Evolutionary conservation across 192 early-diverging fungal species (phyloP).

Genomic region (Coemansia sp.): DNA sequence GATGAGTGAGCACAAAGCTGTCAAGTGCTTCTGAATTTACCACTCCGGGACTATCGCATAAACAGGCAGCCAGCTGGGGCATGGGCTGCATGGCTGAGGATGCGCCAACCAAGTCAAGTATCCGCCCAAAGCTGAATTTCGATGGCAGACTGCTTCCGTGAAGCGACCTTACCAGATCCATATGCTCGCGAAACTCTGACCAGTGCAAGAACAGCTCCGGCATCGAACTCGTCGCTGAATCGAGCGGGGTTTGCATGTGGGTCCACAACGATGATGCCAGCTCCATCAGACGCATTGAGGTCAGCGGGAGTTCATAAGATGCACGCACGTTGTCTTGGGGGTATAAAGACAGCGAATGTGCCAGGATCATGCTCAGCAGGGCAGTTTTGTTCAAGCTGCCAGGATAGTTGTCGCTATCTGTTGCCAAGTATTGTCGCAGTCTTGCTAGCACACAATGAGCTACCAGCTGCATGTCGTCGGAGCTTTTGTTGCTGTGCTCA

Average conservation of each 20-base stretch:
- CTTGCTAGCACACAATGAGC: slow-evolving; percentile 9
- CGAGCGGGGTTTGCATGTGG: background rate
- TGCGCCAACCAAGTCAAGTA: slow-evolving; percentile 5
- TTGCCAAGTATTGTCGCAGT: background rate
- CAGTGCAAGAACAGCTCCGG: slow-evolving; percentile 12
- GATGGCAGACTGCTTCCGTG: slow-evolving; percentile 16
- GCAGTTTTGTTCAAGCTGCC: background rate
- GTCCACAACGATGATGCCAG: background rate
- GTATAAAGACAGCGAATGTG: slow-evolving; percentile 18
- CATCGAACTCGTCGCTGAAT: slow-evolving; percentile 2
- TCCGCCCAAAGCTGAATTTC: slow-evolving; percentile 6
- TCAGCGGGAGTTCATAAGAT: slow-evolving; percentile 8
- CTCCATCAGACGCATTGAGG: slow-evolving; percentile 2
- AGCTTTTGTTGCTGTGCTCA: background rate
- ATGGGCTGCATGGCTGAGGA: slow-evolving; percentile 8
- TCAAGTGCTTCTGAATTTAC: background rate
- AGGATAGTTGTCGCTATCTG: background rate
- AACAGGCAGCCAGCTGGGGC: background rate
- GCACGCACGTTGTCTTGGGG: slow-evolving; percentile 6
- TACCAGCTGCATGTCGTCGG: slow-evolving; percentile 17
- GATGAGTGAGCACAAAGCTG: background rate
- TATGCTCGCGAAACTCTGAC: slow-evolving; percentile 2
- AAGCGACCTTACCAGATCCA: background rate
- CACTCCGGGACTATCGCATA: slow-evolving; percentile 10
- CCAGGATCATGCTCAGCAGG: slow-evolving; percentile 10